Conservation (phyloP, 1,284 basidiomycete genomes). For the Irpex rosettiformis region DNA sequence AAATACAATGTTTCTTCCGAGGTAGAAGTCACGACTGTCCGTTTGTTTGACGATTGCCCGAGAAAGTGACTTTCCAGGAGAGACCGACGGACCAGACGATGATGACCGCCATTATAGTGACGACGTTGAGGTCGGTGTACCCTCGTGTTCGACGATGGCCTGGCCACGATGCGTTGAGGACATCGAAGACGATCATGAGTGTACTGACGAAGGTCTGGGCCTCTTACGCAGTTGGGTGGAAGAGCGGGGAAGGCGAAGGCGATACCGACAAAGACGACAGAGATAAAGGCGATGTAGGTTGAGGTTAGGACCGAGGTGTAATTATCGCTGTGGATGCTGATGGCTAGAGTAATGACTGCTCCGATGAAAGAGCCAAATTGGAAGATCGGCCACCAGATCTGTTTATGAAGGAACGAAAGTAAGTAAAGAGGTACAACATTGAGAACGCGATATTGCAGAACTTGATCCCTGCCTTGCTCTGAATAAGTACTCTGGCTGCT, state of each 20-base stretch:
- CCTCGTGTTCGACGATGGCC: background rate
- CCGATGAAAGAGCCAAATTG: constrained; percentile 51
- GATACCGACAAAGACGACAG: constrained; percentile 39
- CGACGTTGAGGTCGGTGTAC: too few relatives aligned
- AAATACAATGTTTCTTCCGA: too few relatives aligned
- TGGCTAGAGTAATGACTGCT: constrained; percentile 44
- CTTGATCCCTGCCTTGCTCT: background rate
- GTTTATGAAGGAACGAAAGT: background rate
- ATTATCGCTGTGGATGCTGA: constrained; percentile 33
- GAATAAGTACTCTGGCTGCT: too few relatives aligned
- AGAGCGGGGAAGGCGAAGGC: constrained; percentile 35
- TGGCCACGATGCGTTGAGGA: constrained; percentile 35
- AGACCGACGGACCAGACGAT: too few relatives aligned
- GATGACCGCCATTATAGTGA: too few relatives aligned
- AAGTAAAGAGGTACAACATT: background rate
- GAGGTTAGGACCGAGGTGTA: constrained; percentile 33
- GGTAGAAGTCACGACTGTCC: constrained; percentile 21
- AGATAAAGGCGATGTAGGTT: constrained; percentile 40
- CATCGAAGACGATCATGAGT: constrained; percentile 36
- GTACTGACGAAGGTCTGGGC: constrained; percentile 39
- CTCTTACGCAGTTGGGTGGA: constrained; percentile 37
- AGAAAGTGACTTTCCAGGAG: too few relatives aligned
- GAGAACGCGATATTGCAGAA: background rate
- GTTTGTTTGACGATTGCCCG: constrained; percentile 13
- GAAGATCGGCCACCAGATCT: constrained; percentile 54